Evolutionary conservation across 345 rosid genomes (phyloP), one percentile per base, ranked within the genome.

Genomic region (Pugionium dolabratum): DNA sequence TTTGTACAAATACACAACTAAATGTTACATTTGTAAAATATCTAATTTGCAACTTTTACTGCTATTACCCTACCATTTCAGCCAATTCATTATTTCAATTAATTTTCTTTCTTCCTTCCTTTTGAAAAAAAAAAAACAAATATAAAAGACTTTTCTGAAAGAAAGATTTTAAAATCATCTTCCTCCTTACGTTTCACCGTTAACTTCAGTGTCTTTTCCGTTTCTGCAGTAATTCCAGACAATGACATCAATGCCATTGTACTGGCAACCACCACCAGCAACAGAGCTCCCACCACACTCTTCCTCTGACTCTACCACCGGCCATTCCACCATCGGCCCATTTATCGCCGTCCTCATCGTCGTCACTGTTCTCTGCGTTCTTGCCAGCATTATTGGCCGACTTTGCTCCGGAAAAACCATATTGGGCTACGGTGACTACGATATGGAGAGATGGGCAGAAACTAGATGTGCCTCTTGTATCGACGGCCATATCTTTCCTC

Each of bases 381-480:
- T 76, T 0, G 90, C 91, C 0, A 78, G 65, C 54, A 66, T 90
- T 81, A 60, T 90, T 43, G 89, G 94, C 36, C 84, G 91, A 69
- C 73, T 87, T 37, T 90, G 94, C 76, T 78, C 94, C 0, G 91
- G 94, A 3, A 81, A 72, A 82, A 79, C 73, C 45, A 79, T 86
- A 60, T 49, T 85, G 67, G 87, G 96, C 0, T 78, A 77, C 6
- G 88, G 86, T n/a, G 79, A 79, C 41, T 82, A 78, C 46, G 86
- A 90, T 59, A 50, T 90, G 25, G 97, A 87, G 75, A 80, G 85
- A 51, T 87, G 97, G 91, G 82, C 83, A 2, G 91, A 90, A 78
- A 48, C 66, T 3, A 80, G 81, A 72, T 90, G 82, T 42, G 67
- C 84, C 32, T 75, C 97, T 66, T 87, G 97, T 76, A 87, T 90